phyloP scores from a whole-genome alignment of 2,329 filamentous ascomycete genomes.

The Fusarium sp. region DNA sequence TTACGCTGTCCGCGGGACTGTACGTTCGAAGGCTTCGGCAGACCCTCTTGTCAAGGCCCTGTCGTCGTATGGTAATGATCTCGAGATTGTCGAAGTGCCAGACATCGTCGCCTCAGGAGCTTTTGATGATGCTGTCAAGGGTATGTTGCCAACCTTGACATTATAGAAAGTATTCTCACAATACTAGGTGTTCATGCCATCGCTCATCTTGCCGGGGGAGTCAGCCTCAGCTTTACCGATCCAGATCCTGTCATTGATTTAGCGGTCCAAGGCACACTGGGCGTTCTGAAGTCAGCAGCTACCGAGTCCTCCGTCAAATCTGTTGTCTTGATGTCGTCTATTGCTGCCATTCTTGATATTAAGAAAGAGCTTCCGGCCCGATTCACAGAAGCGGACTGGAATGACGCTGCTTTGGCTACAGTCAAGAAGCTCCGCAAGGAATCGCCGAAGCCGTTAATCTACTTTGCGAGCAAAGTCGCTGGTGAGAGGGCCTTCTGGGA shows the following conservation, averaged over 20 bases:
- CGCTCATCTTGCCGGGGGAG: conserved; percentile 42
- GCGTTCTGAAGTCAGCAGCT: conserved; percentile 43
- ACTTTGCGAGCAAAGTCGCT: conserved; percentile 44
- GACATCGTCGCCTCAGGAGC: conserved; percentile 55
- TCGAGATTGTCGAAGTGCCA: conserved; percentile 51
- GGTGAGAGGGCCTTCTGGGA: conserved; percentile 47
- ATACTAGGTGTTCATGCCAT: conserved; percentile 42
- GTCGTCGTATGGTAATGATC: conserved; percentile 39
- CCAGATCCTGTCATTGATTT: conserved; percentile 42
- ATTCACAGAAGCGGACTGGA: conserved; percentile 48
- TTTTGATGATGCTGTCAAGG: conserved; percentile 56
- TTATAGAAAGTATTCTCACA: conserved; percentile 1
- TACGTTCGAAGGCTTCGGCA: conserved; percentile 51
- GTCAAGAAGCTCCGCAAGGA: conserved; percentile 44
- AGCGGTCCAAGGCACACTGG: conserved; percentile 38
- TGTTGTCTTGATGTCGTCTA: conserved; percentile 47
- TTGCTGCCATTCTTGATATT: conserved; percentile 32
- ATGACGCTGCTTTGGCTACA: conserved; percentile 30
- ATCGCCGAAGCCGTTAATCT: conserved; percentile 38
- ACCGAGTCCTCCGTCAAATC: conserved; percentile 43
- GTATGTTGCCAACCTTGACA: conserved; percentile 6
- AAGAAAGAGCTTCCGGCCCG: conserved; percentile 18
- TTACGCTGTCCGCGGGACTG: conserved; percentile 58
- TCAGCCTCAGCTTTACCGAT: conserved; percentile 42
- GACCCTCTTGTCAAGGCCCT: conserved; percentile 38